Evolutionary conservation across 495 filamentous ascomycete genomes (phyloP).

Genomic region (Penicillium manginii): DNA sequence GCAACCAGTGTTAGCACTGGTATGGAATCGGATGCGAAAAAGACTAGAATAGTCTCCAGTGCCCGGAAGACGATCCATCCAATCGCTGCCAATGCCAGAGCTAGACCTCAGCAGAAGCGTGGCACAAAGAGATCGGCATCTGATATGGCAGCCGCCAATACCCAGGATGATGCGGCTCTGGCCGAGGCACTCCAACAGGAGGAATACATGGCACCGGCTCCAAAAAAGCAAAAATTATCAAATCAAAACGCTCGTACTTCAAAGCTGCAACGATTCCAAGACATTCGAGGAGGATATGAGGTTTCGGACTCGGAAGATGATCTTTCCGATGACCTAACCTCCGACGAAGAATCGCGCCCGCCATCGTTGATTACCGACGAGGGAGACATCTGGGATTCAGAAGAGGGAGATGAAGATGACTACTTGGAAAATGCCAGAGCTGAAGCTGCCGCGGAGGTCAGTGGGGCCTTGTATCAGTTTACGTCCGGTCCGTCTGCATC

Average conservation of each 20-base stretch:
- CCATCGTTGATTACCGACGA: background rate
- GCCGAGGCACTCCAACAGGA: conserved; percentile 64
- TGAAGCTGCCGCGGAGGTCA: conserved; percentile 4
- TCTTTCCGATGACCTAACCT: background rate
- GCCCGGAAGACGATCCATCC: conserved; percentile 44
- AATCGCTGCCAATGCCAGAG: conserved; percentile 43
- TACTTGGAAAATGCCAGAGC: background rate
- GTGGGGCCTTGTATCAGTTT: no score
- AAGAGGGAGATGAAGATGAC: conserved; percentile 21
- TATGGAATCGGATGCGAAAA: conserved; percentile 37
- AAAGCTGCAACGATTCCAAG: background rate
- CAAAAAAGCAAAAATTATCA: background rate
- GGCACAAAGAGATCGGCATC: conserved; percentile 40
- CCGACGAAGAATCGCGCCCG: background rate
- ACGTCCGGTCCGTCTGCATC: background rate
- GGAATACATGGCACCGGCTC: conserved; percentile 50
- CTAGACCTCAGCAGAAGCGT: conserved; percentile 29
- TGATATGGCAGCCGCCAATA: conserved; percentile 32
- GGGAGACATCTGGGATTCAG: conserved; percentile 4
- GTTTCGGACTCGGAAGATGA: background rate
- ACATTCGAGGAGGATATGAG: background rate
- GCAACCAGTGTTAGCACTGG: conserved; percentile 75
- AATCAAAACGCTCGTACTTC: background rate
- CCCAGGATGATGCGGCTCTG: conserved; percentile 55
- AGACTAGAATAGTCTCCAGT: conserved; percentile 37